phyloP scores from a whole-genome alignment of 2,329 filamentous ascomycete genomes.

The Aspergillus texensis region DNA sequence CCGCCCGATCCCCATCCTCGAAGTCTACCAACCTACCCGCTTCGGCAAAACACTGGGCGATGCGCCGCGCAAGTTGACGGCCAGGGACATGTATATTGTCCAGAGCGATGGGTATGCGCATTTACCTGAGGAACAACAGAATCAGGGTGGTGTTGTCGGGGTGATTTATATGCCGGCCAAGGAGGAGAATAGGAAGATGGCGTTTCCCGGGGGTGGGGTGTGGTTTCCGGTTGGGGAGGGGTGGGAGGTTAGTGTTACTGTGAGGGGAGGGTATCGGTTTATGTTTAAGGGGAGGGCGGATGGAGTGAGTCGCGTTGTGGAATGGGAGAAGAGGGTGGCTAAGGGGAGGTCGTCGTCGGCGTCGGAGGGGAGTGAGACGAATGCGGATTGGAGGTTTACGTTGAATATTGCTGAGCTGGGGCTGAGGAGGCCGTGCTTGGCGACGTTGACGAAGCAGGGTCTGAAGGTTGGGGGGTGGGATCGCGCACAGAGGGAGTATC shows the following conservation, averaged over 20 bases:
- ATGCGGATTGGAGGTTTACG: conserved; percentile 13
- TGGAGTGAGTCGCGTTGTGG: not conserved
- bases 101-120: conserved; percentile 29
- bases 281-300: not conserved
- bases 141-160: not conserved
- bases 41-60: conserved; percentile 26
- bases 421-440: conserved; percentile 17
- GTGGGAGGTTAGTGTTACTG: not conserved
- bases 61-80: conserved; percentile 26
- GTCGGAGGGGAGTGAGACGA: conserved; percentile 1
- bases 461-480: conserved; percentile 31
- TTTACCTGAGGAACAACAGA: not conserved
- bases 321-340: conserved; percentile 15
- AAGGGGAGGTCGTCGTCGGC: conserved; percentile 5
- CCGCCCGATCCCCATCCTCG: conserved; percentile 32
- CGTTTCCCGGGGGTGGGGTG: not conserved
- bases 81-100: conserved; percentile 32
- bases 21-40: conserved; percentile 33
- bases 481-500: conserved; percentile 26
- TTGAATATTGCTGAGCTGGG: conserved; percentile 12
- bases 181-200: not conserved
- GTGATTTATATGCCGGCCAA: conserved; percentile 6
- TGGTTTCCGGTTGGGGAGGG: not conserved
- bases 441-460: conserved; percentile 20
- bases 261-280: not conserved